These are phyloP conservation scores for Aspergillus uvarum DNA, from an alignment of 2,329 filamentous ascomycete genomes.

Conservation along the genomic window DNA sequence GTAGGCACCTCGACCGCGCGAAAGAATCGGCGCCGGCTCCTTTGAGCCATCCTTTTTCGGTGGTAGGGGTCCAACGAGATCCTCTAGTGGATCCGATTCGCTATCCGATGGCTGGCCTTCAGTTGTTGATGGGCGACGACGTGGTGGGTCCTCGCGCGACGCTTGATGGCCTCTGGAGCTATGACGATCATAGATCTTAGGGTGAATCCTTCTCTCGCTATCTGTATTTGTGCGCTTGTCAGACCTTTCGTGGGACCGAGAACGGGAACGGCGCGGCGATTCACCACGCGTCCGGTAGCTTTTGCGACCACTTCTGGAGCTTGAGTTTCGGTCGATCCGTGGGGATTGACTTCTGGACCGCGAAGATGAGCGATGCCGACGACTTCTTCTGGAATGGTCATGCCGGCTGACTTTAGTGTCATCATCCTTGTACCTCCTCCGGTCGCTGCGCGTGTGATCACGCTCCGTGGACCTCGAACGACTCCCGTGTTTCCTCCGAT, in stretches of 20 bases:
- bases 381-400: slow-evolving; percentile 17
- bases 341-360: slow-evolving; percentile 25
- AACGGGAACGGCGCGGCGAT: slow-evolving; percentile 23
- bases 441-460: slow-evolving; percentile 25
- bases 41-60: slow-evolving; percentile 47
- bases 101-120: slow-evolving; percentile 19
- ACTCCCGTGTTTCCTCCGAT: slow-evolving; percentile 29
- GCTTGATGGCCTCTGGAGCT: slow-evolving; percentile 5
- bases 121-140: not conserved
- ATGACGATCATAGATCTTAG: slow-evolving; percentile 6
- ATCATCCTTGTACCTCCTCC: slow-evolving; percentile 22
- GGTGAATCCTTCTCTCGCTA: slow-evolving; percentile 7
- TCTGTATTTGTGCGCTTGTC: slow-evolving; percentile 18
- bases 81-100: slow-evolving; percentile 70
- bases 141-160: slow-evolving; percentile 1
- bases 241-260: slow-evolving; percentile 18
- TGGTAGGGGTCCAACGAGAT: slow-evolving; percentile 70
- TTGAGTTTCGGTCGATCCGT: slow-evolving; percentile 6
- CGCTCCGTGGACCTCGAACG: slow-evolving; percentile 29
- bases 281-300: slow-evolving; percentile 18
- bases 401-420: slow-evolving; percentile 20
- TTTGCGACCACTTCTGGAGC: slow-evolving; percentile 16
- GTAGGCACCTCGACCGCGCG: slow-evolving; percentile 70
- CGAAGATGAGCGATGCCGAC: slow-evolving; percentile 21
- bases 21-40: slow-evolving; percentile 44